Percentiles rank a stretch among this genome's conserved stretches.
Conservation (phyloP, 306 rosid species). For the Lotus japonicus region DNA sequence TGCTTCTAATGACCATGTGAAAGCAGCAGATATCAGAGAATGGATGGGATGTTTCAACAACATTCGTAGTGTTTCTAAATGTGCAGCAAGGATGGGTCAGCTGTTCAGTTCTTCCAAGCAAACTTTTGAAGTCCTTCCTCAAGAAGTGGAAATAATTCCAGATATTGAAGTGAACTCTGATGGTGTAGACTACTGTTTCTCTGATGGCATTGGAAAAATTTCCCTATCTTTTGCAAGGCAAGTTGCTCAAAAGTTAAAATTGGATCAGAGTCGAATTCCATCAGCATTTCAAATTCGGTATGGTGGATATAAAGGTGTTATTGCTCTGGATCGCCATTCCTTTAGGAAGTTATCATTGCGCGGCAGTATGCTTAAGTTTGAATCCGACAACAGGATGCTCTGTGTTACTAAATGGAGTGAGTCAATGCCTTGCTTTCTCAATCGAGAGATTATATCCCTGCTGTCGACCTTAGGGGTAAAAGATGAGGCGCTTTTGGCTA, state of each 20-base stretch:
- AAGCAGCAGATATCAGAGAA: slow-evolving; percentile 77
- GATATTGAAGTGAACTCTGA: slow-evolving; percentile 60
- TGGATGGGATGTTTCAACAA: slow-evolving; percentile 95
- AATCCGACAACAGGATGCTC: slow-evolving; percentile 76
- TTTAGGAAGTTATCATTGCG: slow-evolving; percentile 78
- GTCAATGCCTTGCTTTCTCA: slow-evolving; percentile 85
- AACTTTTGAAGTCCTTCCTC: slow-evolving; percentile 55
- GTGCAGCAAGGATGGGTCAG: slow-evolving; percentile 99
- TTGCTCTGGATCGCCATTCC: slow-evolving; percentile 71
- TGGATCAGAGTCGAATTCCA: slow-evolving; percentile 48
- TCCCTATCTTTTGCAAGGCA: slow-evolving; percentile 71
- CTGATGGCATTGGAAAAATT: slow-evolving; percentile 94
- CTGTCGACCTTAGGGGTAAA: slow-evolving; percentile 72
- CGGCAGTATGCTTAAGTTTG: slow-evolving; percentile 81
- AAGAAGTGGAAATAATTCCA: slow-evolving; percentile 82
- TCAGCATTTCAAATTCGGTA: slow-evolving; percentile 94
- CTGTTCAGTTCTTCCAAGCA: slow-evolving; percentile 82
- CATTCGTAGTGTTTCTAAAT: slow-evolving; percentile 81
- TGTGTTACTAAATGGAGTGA: slow-evolving; percentile 75
- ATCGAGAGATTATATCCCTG: slow-evolving; percentile 77
- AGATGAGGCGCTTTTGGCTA: slow-evolving; percentile 63
- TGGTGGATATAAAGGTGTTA: slow-evolving; percentile 96
- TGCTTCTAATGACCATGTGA: slow-evolving; percentile 76
- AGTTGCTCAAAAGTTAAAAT: slow-evolving; percentile 67
- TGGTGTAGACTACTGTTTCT: slow-evolving; percentile 74